These are phyloP conservation scores for Suillus lakei DNA, from an alignment of 768 basidiomycete species.

Conservation along the genomic window DNA sequence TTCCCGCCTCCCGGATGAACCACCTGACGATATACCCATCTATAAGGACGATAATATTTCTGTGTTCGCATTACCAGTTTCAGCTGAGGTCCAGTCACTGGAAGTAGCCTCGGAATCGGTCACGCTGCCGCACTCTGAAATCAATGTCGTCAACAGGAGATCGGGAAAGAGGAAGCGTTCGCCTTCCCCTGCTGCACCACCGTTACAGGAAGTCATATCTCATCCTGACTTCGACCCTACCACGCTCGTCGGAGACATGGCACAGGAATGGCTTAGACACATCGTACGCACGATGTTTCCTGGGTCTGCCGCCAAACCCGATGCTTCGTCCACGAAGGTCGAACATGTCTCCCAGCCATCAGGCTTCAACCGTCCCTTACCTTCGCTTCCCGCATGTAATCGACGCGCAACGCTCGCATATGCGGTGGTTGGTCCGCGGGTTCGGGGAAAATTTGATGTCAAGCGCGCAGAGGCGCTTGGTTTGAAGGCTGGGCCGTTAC, in stretches of 20 bases:
- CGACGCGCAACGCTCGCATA: neutral
- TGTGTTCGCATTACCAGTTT: constrained; percentile 63
- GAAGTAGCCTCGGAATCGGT: neutral
- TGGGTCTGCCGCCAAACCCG: constrained; percentile 1
- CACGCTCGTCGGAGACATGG: neutral
- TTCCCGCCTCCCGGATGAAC: constrained; percentile 19
- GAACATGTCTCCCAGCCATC: neutral
- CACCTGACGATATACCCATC: constrained; percentile 45
- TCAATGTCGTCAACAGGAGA: constrained; percentile 7
- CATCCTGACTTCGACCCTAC: neutral
- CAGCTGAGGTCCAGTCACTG: constrained; percentile 13
- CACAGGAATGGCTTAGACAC: neutral
- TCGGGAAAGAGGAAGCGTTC: constrained; percentile 50
- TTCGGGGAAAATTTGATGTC: constrained; percentile 1
- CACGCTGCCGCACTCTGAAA: neutral
- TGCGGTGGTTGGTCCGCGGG: neutral
- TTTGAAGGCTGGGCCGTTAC: constrained; percentile 59
- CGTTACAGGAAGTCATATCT: constrained; percentile 27
- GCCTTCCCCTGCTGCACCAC: constrained; percentile 31
- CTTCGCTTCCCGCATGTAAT: neutral
- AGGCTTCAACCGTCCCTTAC: neutral
- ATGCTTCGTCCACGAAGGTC: neutral
- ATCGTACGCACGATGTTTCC: constrained; percentile 1
- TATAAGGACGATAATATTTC: constrained; percentile 66
- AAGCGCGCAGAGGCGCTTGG: constrained; percentile 47